Percentiles rank a stretch among this genome's conserved stretches.
phyloP scores from a whole-genome alignment of 345 rosid species.

The Eucalyptus regnans region DNA sequence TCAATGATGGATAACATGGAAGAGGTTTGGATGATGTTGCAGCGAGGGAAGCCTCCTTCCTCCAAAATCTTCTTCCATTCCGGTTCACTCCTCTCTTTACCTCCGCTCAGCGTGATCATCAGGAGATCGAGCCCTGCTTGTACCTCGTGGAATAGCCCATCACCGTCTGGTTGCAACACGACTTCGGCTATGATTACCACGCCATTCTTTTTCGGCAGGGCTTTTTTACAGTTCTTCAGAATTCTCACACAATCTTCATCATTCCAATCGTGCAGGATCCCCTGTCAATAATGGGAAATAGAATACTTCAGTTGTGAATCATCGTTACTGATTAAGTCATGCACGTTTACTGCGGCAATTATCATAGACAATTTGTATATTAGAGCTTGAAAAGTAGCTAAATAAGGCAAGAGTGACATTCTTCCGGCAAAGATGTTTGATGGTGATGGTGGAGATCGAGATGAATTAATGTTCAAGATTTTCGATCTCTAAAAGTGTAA shows the following conservation, averaged over 20 bases:
- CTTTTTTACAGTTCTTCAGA: constrained; percentile 1
- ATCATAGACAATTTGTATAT: neutral
- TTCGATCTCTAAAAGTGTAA: neutral
- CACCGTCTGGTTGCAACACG: neutral
- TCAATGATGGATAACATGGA: constrained; percentile 3
- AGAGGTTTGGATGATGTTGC: constrained; percentile 4
- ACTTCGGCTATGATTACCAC: neutral
- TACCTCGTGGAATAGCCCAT: neutral
- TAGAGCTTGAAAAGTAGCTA: neutral
- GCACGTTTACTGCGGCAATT: neutral
- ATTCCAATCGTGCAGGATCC: constrained; percentile 9
- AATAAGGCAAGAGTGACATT: neutral
- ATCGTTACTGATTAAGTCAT: neutral
- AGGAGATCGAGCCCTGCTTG: neutral
- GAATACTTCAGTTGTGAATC: neutral
- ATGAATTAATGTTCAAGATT: neutral
- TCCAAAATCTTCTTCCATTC: constrained; percentile 13
- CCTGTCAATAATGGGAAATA: neutral
- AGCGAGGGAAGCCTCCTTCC: constrained; percentile 18
- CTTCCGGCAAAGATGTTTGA: neutral
- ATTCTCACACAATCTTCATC: constrained; percentile 11
- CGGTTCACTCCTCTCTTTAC: constrained; percentile 6
- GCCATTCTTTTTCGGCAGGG: neutral
- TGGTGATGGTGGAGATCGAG: neutral
- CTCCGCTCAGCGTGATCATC: neutral